phyloP scores from a whole-genome alignment of 306 rosid genomes.

The Medicago truncatula region DNA sequence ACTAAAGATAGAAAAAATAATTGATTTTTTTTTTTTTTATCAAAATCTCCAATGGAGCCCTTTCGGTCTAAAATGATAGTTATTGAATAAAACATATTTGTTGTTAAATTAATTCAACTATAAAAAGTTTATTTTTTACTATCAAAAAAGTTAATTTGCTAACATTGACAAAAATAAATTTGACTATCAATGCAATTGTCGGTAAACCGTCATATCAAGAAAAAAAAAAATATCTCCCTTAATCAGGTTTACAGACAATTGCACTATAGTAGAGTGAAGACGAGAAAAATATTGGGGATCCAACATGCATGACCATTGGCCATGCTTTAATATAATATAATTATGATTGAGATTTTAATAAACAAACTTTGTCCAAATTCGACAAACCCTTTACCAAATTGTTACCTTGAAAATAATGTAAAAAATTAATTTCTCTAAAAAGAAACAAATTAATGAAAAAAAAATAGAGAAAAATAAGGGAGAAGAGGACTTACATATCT shows the following conservation, averaged over 20 bases:
- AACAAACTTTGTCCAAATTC: slow-evolving; percentile 30
- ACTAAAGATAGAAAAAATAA: not conserved
- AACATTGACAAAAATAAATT: not conserved
- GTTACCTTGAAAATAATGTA: not conserved
- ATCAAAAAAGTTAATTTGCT: too few species aligned
- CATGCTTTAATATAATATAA: slow-evolving; percentile 26
- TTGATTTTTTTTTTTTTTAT: not conserved
- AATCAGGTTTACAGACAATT: not conserved
- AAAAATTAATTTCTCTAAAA: not conserved
- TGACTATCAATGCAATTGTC: not conserved
- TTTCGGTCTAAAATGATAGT: not conserved
- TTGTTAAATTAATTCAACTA: not conserved
- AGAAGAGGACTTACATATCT: slow-evolving; percentile 73
- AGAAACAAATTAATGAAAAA: not conserved
- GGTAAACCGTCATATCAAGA: not conserved
- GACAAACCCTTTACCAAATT: slow-evolving; percentile 35
- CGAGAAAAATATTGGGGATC: slow-evolving; percentile 18
- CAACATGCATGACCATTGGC: slow-evolving; percentile 37
- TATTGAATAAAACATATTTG: not conserved
- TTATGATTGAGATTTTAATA: slow-evolving; percentile 39
- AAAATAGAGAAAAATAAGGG: not conserved
- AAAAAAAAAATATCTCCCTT: not conserved
- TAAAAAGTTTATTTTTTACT: too few species aligned
- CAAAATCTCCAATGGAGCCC: not conserved
- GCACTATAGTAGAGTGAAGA: not conserved